Percentiles rank a stretch among this genome's conserved stretches.
Evolutionary conservation across 768 basidiomycete species (phyloP).

Genomic region (Mycena rosella): DNA sequence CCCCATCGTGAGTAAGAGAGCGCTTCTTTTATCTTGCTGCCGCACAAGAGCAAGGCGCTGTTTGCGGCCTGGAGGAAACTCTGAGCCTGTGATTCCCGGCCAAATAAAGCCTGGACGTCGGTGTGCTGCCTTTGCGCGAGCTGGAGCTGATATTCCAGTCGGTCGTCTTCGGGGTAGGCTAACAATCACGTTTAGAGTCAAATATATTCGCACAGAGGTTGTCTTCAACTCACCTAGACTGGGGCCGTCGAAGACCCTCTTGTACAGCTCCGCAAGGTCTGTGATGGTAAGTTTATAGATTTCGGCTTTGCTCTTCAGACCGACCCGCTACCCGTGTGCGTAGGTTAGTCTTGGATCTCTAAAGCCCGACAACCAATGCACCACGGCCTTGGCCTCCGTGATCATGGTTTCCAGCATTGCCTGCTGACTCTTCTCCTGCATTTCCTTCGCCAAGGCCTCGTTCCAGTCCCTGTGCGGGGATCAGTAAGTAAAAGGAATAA

Average conservation of each 20-base stretch:
- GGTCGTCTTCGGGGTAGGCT: slow-evolving; percentile 62
- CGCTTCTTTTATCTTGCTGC: slow-evolving; percentile 51
- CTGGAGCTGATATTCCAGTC: slow-evolving; percentile 53
- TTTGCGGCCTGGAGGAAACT: slow-evolving; percentile 55
- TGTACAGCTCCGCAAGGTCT: slow-evolving; percentile 56
- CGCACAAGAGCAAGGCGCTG: slow-evolving; percentile 48
- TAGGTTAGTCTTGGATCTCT: background rate
- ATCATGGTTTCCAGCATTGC: slow-evolving; percentile 48
- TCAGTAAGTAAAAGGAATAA: background rate
- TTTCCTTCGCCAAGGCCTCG: slow-evolving; percentile 58
- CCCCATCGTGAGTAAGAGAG: slow-evolving; percentile 57
- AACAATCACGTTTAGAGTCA: background rate
- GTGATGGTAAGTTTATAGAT: slow-evolving; percentile 47
- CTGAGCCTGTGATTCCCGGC: slow-evolving; percentile 55
- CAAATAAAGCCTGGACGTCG: slow-evolving; percentile 50
- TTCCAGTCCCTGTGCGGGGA: slow-evolving; percentile 56
- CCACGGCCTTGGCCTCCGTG: slow-evolving; percentile 51
- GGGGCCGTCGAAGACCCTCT: slow-evolving; percentile 58
- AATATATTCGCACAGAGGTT: background rate
- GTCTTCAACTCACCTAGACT: slow-evolving; percentile 48
- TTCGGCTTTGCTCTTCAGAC: slow-evolving; percentile 48
- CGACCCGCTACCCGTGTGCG: slow-evolving; percentile 46
- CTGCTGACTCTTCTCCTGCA: slow-evolving; percentile 52
- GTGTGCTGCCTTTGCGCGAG: slow-evolving; percentile 49
- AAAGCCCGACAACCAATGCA: slow-evolving; percentile 39